A percentile compares a stretch with the other conserved stretches of the same genome.
Evolutionary conservation across 129 eudicot genomes (phyloP).

Genomic region (Centella asiatica): DNA sequence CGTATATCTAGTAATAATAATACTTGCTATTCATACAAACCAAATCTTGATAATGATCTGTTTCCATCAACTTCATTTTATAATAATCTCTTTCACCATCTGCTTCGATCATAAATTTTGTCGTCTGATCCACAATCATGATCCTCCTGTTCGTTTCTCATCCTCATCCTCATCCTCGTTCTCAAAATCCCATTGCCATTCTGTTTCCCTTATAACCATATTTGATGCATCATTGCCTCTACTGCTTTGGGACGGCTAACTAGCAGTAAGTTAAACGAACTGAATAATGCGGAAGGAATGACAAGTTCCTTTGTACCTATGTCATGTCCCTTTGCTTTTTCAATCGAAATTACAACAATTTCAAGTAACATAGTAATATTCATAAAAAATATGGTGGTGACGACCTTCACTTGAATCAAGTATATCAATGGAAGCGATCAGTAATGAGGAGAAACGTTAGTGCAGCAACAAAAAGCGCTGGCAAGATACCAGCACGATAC

Average conservation of each 20-base stretch:
- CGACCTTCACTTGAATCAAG: neutral
- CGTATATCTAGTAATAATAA: too few relatives aligned
- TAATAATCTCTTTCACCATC: neutral
- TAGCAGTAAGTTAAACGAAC: neutral
- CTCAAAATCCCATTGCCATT: too few relatives aligned
- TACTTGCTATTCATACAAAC: neutral
- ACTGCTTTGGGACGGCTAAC: neutral
- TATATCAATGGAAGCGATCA: conserved; percentile 14
- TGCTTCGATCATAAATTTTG: too few relatives aligned
- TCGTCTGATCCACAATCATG: neutral
- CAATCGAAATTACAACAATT: conserved; percentile 1
- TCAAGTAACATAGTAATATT: neutral
- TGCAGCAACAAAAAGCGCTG: conserved; percentile 21
- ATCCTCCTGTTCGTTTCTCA: neutral
- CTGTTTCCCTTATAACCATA: too few relatives aligned
- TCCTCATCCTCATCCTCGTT: neutral
- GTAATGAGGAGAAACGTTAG: conserved; percentile 28
- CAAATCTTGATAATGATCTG: neutral
- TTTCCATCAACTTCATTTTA: neutral
- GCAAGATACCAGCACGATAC: conserved; percentile 14
- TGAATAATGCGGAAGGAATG: neutral
- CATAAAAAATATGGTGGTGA: neutral
- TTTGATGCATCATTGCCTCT: too few relatives aligned
- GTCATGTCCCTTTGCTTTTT: neutral
- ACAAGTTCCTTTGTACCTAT: neutral